Conservation (phyloP, 306 rosid species). For the Fragaria ananassa region DNA sequence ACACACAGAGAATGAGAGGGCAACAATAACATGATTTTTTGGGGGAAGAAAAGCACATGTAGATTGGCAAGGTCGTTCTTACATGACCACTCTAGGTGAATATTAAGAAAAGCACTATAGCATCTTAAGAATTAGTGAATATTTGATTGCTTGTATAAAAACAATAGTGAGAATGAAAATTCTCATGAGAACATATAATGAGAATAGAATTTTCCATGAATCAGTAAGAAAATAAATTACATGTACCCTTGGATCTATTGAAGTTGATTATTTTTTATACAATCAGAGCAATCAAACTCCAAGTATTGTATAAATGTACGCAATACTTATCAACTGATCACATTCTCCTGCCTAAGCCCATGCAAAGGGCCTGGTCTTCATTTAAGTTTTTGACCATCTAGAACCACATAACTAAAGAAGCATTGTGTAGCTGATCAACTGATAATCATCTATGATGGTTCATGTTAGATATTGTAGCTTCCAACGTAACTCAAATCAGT, state of each 20-base stretch:
- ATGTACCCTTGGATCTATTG: neutral
- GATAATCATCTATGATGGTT: neutral
- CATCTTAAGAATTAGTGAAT: neutral
- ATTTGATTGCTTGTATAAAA: neutral
- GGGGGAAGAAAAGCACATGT: neutral
- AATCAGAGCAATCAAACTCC: neutral
- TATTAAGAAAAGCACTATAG: neutral
- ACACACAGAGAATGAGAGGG: neutral
- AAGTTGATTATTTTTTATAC: neutral
- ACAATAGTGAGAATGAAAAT: neutral
- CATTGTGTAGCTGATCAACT: neutral
- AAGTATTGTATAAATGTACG: neutral
- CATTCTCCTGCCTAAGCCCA: conserved; percentile 2
- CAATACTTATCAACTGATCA: neutral
- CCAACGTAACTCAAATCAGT: neutral
- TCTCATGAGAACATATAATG: neutral
- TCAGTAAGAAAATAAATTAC: neutral
- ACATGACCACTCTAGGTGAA: neutral
- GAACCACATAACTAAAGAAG: neutral
- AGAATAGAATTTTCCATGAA: neutral
- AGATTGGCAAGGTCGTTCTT: neutral
- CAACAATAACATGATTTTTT: neutral
- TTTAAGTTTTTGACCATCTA: conserved; percentile 1
- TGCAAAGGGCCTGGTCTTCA: neutral
- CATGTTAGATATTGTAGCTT: neutral